These are phyloP conservation scores for Phytophthora cajani DNA, from an alignment of 352 stramenopile genomes.

Conservation along the genomic window DNA sequence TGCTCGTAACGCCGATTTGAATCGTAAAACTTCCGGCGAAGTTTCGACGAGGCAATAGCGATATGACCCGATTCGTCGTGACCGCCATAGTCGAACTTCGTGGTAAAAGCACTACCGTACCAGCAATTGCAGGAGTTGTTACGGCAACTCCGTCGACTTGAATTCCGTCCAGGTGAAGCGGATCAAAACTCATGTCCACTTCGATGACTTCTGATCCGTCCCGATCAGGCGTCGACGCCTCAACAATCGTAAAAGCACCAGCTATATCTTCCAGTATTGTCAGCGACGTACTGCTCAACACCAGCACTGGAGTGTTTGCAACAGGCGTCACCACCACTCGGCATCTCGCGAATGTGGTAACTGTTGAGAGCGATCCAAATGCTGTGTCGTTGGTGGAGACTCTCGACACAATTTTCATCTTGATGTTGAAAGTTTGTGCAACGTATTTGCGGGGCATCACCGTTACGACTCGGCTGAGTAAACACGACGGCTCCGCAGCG, in stretches of 20 bases:
- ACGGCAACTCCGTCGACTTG: conserved; percentile 37
- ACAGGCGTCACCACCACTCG: conserved; percentile 42
- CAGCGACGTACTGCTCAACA: conserved; percentile 38
- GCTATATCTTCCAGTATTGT: conserved; percentile 42
- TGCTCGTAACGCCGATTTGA: conserved; percentile 40
- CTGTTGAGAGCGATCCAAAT: conserved; percentile 35
- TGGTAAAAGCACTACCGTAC: conserved; percentile 30
- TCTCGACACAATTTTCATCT: conserved; percentile 35
- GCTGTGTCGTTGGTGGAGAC: conserved; percentile 18
- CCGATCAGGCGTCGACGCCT: conserved; percentile 46
- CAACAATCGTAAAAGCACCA: conserved; percentile 41
- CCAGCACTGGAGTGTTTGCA: conserved; percentile 45
- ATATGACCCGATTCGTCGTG: conserved; percentile 30
- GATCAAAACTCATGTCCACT: conserved; percentile 39
- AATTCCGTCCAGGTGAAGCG: conserved; percentile 38
- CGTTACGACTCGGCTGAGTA: conserved; percentile 36
- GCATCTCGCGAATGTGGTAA: conserved; percentile 35
- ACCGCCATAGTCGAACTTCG: conserved; percentile 14
- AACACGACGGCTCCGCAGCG: conserved; percentile 14
- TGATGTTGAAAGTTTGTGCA: conserved; percentile 50
- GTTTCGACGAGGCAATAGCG: conserved; percentile 41
- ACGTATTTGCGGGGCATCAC: conserved; percentile 43
- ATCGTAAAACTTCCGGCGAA: conserved; percentile 46
- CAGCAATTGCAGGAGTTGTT: conserved; percentile 12
- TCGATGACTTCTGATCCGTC: conserved; percentile 65